Conservation (phyloP, 768 basidiomycete genomes). For the Panellus pusillus region DNA sequence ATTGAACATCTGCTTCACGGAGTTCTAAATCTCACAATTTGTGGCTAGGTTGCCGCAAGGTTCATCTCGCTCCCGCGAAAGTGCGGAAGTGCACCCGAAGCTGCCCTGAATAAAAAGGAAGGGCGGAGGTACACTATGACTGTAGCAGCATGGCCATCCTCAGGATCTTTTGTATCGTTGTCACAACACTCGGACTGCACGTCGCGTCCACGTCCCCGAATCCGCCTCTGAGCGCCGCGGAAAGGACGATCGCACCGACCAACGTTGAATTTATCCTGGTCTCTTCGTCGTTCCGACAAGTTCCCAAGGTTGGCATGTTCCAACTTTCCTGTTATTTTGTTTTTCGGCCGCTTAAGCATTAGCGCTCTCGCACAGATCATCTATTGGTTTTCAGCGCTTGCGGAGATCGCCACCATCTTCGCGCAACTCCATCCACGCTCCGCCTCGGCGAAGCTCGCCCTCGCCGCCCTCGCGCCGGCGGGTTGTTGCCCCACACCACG, state of each 20-base stretch:
- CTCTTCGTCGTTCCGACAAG: conserved; percentile 6
- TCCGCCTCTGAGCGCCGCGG: conserved; percentile 1
- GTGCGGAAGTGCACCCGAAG: no score
- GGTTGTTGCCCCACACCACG: neutral
- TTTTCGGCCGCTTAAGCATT: neutral
- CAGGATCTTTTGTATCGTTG: conserved; percentile 1
- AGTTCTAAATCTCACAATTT: no score
- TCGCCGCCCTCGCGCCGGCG: neutral
- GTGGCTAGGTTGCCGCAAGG: no score
- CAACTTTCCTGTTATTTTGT: neutral
- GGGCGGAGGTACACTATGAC: no score
- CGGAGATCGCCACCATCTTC: neutral
- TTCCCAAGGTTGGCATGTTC: conserved; percentile 1
- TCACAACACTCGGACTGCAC: conserved; percentile 2
- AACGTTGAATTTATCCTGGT: conserved; percentile 10
- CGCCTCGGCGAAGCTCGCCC: neutral
- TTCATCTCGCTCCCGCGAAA: no score
- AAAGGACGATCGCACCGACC: conserved; percentile 3
- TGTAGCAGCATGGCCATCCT: conserved; percentile 1
- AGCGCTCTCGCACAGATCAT: neutral
- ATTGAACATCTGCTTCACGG: no score
- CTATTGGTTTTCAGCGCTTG: neutral
- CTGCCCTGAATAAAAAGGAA: no score
- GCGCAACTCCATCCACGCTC: neutral
- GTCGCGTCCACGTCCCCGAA: conserved; percentile 10